Base-by-base conservation (phyloP, 495 filamentous ascomycete species). In the Zalerion maritima region DNA sequence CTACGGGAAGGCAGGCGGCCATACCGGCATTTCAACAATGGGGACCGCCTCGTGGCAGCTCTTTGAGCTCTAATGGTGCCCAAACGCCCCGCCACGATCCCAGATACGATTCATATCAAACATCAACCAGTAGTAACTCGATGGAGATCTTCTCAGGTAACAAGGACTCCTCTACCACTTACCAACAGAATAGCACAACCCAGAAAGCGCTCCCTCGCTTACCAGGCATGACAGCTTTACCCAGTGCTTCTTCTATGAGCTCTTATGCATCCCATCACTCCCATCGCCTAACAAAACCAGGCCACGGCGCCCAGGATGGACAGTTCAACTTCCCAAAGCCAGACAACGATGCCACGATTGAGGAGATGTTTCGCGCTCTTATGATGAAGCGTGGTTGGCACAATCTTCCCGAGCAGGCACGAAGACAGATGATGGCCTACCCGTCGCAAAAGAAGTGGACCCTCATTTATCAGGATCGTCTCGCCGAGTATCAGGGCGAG, bases 351-450 rank as follows among this genome's bases (percentile, higher is more conserved):
- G 67, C 71, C 28, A 52, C 87, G 5, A 78, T 94, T n/a, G 89
- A 97, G 51, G 70, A 80, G 45, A 77, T 92, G 54, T 97, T 96
- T 41, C 59, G 85, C 38, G 78, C 79, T 18, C 58, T 97, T 41
- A 97, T 97, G 91, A 75, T 89, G 41, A 96, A 97, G 54, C 75
- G 89, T 46, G 89, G 86, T 32, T 96, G 83, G 78, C 84, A 91
- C 53, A 85, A 86, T 46, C 66, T 96, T 29, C 89, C 89, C n/a
- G 89, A 96, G 41, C 82, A 92, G 52, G 91, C 87, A 15, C 72
- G 78, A 40, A 66, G 87, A 35, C 89, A 96, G 54, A 94, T 97
- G 84, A 64, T 85, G 52, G 81, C 84, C 10, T 96, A 97, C 45
- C 81, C 84, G 8, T 66, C 87, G 15, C 69, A 70, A 24, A 96